Percentiles rank a stretch among this genome's conserved stretches.
Evolutionary conservation across 2,329 filamentous ascomycete genomes (phyloP).

Genomic region (Helminthosporium solani): DNA sequence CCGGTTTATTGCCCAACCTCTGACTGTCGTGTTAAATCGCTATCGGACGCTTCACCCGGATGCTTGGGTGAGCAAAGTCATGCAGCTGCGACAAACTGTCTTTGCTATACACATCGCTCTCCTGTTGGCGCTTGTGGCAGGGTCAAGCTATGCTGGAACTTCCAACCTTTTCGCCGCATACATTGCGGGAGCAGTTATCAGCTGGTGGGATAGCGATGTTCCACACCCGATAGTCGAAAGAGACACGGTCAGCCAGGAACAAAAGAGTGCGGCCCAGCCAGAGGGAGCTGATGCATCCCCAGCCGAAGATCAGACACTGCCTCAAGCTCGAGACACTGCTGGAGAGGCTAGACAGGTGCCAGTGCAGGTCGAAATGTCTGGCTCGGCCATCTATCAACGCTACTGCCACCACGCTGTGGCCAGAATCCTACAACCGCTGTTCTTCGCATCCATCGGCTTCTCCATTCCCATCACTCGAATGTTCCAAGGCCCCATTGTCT

Average conservation of each 20-base stretch:
- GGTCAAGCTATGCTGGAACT: slow-evolving; percentile 60
- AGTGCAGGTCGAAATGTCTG: slow-evolving; percentile 14
- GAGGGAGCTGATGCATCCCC: neutral
- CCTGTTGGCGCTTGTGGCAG: slow-evolving; percentile 53
- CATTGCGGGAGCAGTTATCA: slow-evolving; percentile 56
- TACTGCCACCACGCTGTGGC: slow-evolving; percentile 51
- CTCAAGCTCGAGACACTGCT: no score
- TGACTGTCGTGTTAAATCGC: slow-evolving; percentile 40
- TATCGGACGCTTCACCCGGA: slow-evolving; percentile 24
- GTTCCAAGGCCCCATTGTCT: slow-evolving; percentile 64
- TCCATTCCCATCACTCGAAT: slow-evolving; percentile 72
- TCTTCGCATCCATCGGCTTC: slow-evolving; percentile 76
- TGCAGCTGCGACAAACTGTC: slow-evolving; percentile 37
- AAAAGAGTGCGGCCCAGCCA: neutral
- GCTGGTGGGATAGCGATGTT: slow-evolving; percentile 58
- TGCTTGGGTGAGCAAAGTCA: slow-evolving; percentile 21
- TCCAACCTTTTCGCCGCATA: slow-evolving; percentile 65
- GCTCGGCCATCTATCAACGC: slow-evolving; percentile 45
- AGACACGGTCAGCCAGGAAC: neutral
- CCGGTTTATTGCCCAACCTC: slow-evolving; percentile 47
- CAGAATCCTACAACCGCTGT: slow-evolving; percentile 66
- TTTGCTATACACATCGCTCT: slow-evolving; percentile 53
- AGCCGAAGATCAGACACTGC: no score
- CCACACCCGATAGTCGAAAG: slow-evolving; percentile 23
- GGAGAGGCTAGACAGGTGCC: no score